These are phyloP conservation scores for Didymella sp. DNA, from an alignment of 2,329 filamentous ascomycete genomes.

Conservation along the genomic window DNA sequence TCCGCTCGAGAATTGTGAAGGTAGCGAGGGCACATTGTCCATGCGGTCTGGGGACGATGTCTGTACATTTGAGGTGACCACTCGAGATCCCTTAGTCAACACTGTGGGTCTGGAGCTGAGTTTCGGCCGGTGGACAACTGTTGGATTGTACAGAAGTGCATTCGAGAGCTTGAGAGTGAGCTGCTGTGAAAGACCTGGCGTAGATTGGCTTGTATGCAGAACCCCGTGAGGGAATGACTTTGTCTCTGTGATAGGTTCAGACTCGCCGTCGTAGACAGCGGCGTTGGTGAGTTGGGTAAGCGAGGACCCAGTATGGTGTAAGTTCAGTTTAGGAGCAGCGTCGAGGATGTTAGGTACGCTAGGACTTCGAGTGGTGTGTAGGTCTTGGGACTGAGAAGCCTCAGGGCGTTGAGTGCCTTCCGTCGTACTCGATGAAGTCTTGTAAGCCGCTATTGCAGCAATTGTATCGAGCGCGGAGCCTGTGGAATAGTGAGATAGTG, in stretches of 20 bases:
- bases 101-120: constrained; percentile 39
- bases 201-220: constrained; percentile 39
- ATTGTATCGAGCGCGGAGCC: constrained; percentile 9
- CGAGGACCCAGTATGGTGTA: constrained; percentile 28
- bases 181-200: constrained; percentile 39
- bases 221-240: constrained; percentile 18
- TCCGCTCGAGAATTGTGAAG: constrained; percentile 38
- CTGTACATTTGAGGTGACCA: constrained; percentile 6
- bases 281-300: constrained; percentile 37
- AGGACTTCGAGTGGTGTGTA: constrained; percentile 20
- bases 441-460: constrained; percentile 2
- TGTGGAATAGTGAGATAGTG: neutral
- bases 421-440: constrained; percentile 20
- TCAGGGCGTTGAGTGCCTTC: constrained; percentile 24
- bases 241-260: constrained; percentile 34
- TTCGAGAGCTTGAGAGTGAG: constrained; percentile 37
- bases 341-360: constrained; percentile 25
- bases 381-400: constrained; percentile 3
- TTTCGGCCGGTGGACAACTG: constrained; percentile 44
- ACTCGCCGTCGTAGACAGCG: constrained; percentile 45
- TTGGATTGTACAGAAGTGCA: constrained; percentile 38
- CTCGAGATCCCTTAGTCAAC: constrained; percentile 17
- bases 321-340: constrained; percentile 16
- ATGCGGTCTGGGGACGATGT: neutral
- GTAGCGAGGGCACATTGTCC: constrained; percentile 29